Percentiles rank a stretch among this genome's conserved stretches.
phyloP scores from a whole-genome alignment of 257 asterid species.

The Solanum raphanifolium region DNA sequence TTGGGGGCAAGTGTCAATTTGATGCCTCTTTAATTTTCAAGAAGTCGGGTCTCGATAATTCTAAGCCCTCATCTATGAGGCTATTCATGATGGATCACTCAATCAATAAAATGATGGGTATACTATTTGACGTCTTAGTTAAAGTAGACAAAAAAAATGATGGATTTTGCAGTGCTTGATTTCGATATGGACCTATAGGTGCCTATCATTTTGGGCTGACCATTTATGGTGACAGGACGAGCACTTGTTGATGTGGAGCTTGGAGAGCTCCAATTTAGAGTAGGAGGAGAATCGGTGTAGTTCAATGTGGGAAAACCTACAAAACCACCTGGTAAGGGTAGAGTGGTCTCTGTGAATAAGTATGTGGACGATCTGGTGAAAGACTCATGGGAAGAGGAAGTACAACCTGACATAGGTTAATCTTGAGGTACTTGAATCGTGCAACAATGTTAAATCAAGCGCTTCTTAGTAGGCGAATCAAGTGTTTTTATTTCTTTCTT shows the following conservation, averaged over 20 bases:
- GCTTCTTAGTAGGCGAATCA: too few relatives aligned
- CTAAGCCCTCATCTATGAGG: neutral
- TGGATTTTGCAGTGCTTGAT: neutral
- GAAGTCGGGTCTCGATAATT: neutral
- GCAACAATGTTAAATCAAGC: too few relatives aligned
- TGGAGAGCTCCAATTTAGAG: neutral
- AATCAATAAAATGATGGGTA: neutral
- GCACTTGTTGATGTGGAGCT: neutral
- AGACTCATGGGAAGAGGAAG: too few relatives aligned
- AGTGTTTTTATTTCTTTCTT: too few relatives aligned
- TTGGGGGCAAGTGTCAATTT: neutral
- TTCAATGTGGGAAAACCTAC: neutral
- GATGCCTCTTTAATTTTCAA: neutral
- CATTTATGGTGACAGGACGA: neutral
- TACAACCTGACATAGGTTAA: too few relatives aligned
- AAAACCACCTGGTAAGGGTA: neutral
- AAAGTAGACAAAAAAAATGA: neutral
- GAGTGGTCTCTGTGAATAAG: too few relatives aligned
- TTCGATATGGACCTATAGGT: rapidly evolving
- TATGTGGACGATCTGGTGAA: too few relatives aligned
- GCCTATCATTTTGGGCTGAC: neutral
- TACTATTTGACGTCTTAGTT: neutral
- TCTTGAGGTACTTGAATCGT: too few relatives aligned
- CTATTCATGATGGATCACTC: neutral
- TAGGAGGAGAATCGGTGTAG: neutral